These are phyloP conservation scores for Pelargonium citronellum DNA, from an alignment of 441 rosid genomes.

Conservation along the genomic window DNA sequence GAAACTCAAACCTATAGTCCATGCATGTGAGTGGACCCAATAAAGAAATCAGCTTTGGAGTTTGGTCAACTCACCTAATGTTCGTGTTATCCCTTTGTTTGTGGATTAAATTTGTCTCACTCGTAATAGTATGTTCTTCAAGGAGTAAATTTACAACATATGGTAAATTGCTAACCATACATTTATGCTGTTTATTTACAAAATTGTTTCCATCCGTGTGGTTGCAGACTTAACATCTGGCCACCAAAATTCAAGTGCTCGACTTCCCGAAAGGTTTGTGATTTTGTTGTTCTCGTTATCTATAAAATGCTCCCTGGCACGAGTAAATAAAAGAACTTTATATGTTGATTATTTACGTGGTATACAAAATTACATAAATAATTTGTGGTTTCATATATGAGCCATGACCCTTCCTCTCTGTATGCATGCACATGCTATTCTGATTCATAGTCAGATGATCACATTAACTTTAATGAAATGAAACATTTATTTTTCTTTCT, in stretches of 20 bases:
- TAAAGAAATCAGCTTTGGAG: background rate
- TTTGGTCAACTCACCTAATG: background rate
- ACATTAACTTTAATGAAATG: background rate
- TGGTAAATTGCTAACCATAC: background rate
- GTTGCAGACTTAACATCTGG: slow-evolving; percentile 63
- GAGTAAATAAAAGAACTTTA: background rate
- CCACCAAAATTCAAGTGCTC: slow-evolving; percentile 60
- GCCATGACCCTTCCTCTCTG: background rate
- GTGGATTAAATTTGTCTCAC: background rate
- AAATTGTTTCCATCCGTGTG: background rate
- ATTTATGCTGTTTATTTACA: too few species aligned
- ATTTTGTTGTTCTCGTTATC: slow-evolving; percentile 14
- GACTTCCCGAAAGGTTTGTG: slow-evolving; percentile 87
- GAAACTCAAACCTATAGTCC: too few species aligned
- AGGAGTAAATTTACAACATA: background rate
- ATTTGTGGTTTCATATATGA: background rate
- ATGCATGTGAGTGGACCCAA: background rate
- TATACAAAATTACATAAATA: background rate
- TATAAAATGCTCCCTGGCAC: background rate
- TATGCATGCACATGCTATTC: background rate
- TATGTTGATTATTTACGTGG: background rate
- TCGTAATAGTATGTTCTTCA: background rate
- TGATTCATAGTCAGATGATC: background rate
- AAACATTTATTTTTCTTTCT: background rate
- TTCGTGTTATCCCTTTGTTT: background rate